Evolutionary conservation across 257 asterid species (phyloP).

Genomic region (Solanum chiquidenum): DNA sequence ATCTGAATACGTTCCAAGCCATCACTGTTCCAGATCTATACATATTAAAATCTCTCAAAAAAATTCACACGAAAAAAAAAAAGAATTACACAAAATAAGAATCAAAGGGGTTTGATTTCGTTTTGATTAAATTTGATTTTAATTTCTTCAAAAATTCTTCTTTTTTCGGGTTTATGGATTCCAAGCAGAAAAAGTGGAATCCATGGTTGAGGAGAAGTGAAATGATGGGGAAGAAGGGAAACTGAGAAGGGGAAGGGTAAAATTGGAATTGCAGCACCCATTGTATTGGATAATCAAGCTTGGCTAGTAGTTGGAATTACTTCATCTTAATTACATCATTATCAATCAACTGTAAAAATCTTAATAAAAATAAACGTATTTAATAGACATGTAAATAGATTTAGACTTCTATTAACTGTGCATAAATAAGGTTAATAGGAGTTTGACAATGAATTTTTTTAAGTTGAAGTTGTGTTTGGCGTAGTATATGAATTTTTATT

Average conservation of each 20-base stretch:
- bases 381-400: no score
- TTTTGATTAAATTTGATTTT: neutral
- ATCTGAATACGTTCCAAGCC: slow-evolving; percentile 99
- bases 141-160: neutral
- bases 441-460: no score
- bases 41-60: slow-evolving; percentile 29
- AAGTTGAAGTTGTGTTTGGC: neutral
- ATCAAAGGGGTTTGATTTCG: neutral
- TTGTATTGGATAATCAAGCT: neutral
- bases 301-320: neutral
- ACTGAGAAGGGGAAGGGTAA: neutral
- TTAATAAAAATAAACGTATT: no score
- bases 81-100: neutral
- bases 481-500: no score
- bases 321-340: neutral
- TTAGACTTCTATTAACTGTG: no score
- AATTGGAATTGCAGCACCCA: neutral
- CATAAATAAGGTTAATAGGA: no score
- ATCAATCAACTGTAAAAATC: no score
- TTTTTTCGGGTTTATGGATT: slow-evolving; percentile 8
- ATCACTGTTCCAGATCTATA: slow-evolving; percentile 95
- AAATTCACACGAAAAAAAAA: neutral
- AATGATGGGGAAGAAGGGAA: neutral
- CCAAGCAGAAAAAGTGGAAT: slow-evolving; percentile 4
- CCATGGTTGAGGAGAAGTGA: neutral